These are phyloP conservation scores for Viridothelium virens DNA, from an alignment of 495 filamentous ascomycete genomes.

Conservation along the genomic window DNA sequence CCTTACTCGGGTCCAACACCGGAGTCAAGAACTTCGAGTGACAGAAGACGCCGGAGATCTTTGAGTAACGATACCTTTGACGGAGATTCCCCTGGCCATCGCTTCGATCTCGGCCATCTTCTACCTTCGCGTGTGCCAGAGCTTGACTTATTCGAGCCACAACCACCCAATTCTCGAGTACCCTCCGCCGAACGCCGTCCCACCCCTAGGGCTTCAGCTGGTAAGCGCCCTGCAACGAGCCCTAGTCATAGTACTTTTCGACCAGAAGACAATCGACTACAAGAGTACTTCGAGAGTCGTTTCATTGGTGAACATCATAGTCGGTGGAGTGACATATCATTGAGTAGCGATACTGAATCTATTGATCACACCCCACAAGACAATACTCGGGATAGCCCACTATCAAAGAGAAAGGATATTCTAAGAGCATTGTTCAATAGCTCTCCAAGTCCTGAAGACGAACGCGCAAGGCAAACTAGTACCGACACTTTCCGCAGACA, in stretches of 20 bases:
- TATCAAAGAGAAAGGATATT: conserved; percentile 3
- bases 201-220: background rate
- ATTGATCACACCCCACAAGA: background rate
- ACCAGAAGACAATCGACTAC: background rate
- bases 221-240: background rate
- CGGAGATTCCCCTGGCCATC: conserved; percentile 30
- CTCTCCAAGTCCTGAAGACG: conserved; percentile 1
- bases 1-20: conserved; percentile 33
- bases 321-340: conserved; percentile 31
- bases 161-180: conserved; percentile 2
- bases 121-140: conserved; percentile 31
- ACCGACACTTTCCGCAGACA: conserved; percentile 22
- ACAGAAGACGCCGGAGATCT: conserved; percentile 12
- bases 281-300: conserved; percentile 18
- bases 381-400: background rate
- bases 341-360: conserved; percentile 18
- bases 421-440: background rate
- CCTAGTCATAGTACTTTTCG: background rate
- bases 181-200: conserved; percentile 1
- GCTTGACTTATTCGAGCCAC: background rate
- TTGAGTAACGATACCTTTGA: conserved; percentile 31
- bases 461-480: background rate
- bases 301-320: conserved; percentile 25
- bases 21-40: conserved; percentile 23
- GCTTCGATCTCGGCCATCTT: conserved; percentile 35